Base-by-base conservation (phyloP, 2,329 filamentous ascomycete species). In the Helotiales sp. region DNA sequence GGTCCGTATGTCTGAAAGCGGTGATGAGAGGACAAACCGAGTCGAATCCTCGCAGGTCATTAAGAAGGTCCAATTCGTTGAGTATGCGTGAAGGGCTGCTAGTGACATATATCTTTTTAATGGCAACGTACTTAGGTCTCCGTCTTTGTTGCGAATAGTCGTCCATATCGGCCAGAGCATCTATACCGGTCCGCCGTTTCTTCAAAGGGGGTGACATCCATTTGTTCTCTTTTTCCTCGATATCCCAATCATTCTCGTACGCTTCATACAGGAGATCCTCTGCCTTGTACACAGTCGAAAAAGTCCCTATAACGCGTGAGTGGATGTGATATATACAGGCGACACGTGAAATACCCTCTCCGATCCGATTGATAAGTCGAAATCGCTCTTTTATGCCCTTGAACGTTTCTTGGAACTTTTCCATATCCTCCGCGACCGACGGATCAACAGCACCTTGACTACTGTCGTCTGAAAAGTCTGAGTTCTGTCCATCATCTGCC, bases 61-160 rank as follows among this genome's bases (percentile, higher is more conserved):
- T 86, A 22, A 99, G 84, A 22, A 99, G 82, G 68, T 98, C 93
- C 17, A 99, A 86, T 75, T 99, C 95, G 76, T 99, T 99, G 70
- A 96, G 85, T 66, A 99, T 98, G 46, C 95, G 90, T 27, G 87
- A 82, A 0, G 95, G 95, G 65, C 92, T 97, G 62, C 93, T 97
- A 0, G 96, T 99, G 63, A 98, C 95, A 73, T 99, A 99, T 67
- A 99, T 99, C 78, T 99, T 99, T 78, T 99, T 99, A 74, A 99
- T 90, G 19, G 96, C 95, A 61, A 99, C 96, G 70, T 88, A 98
- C 71, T 89, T 90, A 24, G 88, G 79, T 64, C 77, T 81, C 51
- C 76, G 77, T 54, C 76, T 76, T 38, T 72, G 73, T 22, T 67
- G 70, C 19, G 70, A 65, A 53, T 72, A 67, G 36, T 68, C 38